Base-by-base conservation (phyloP, 805 yeast species). In the Myxozyma vanderwaltii region DNA sequence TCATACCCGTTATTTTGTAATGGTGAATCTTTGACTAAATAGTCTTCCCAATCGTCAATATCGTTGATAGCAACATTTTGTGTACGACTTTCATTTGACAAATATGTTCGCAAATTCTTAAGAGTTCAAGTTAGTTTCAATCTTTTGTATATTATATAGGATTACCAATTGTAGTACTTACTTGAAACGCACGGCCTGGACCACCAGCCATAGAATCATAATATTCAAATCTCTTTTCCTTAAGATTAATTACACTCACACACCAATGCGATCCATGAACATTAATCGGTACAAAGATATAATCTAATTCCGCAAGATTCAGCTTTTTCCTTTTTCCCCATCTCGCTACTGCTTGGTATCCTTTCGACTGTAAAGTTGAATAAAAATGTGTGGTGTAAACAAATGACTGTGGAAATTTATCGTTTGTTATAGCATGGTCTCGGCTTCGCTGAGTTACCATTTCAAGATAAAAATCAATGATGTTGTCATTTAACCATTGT, bases 381-480 rank as follows among this genome's bases (percentile, higher is more conserved):
- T 82, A 91, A 70, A 94, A 94, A 74, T 88, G 96, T 0, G 98
- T 90, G 3, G 94, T 88, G 77, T 92, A 94, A 1, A 86, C 84
- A 68, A 84, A 89, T 0, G 82, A 76, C 27, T 74, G 71, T 1
- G 80, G 75, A 26, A 75, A 66, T 1, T 68, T 66, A 68, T 54
- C 47, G 21, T 43, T 1, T 21, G 15, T 3, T 57, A 65, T 64
- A 19, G 73, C 74, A 23, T 75, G 62, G 1, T 71, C 66, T 49
- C 75, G 75, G 10, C 78, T 69, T 24, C 81, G 70, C 3, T 78
- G 78, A 2, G 82, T 76, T 5, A 86, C 74, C 65, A 86, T 67
- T 45, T 78, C 77, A 68, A 91, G 76, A 70, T 86, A 92, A 67
- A 85, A 86, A 69, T 94, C 98, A 59, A 94, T 91, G 3, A 94